These are phyloP conservation scores for Herpetospermum pedunculosum DNA, from an alignment of 306 rosid species.

Conservation along the genomic window DNA sequence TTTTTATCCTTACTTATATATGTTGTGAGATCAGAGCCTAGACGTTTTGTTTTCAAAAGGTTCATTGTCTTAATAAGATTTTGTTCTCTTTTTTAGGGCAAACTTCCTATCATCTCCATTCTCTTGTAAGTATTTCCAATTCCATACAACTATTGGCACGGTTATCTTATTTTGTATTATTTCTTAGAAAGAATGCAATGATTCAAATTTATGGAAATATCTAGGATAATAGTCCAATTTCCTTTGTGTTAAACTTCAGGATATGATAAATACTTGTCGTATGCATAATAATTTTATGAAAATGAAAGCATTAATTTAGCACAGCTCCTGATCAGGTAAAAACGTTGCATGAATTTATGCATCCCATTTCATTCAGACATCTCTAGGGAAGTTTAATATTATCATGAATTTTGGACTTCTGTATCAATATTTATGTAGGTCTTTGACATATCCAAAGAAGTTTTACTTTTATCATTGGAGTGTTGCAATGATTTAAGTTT, in stretches of 20 bases:
- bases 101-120: constrained; percentile 13
- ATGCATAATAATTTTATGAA: background rate
- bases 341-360: background rate
- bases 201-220: background rate
- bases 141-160: background rate
- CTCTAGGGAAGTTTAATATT: background rate
- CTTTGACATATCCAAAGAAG: background rate
- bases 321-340: background rate
- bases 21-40: background rate
- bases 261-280: background rate
- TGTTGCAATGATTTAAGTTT: background rate
- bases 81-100: constrained; percentile 17
- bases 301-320: background rate
- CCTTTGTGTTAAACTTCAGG: background rate
- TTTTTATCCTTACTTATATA: background rate
- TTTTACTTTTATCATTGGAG: background rate
- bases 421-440: background rate
- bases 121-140: constrained; percentile 25
- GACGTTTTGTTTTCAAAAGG: background rate
- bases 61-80: background rate
- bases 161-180: background rate
- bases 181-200: background rate
- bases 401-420: background rate
- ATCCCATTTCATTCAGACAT: background rate
- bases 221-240: background rate